phyloP scores from a whole-genome alignment of 225 moss, liverwort and hornwort genomes.

The Rhytidiadelphus loreus region DNA sequence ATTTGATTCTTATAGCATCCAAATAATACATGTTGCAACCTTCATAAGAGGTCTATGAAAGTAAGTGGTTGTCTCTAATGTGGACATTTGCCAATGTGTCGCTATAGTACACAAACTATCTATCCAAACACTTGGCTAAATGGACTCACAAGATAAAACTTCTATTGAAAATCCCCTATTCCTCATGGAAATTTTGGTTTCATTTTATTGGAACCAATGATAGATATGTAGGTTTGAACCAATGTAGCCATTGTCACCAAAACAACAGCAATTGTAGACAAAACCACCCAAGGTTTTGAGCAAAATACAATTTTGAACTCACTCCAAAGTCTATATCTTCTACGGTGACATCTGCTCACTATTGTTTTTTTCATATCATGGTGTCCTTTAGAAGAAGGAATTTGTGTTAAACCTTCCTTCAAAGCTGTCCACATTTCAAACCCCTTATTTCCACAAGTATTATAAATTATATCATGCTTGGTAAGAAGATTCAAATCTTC shows the following conservation, averaged over 20 bases:
- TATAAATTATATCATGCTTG: accelerated
- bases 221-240: not conserved
- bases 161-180: too few species aligned
- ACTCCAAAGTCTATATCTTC: not conserved
- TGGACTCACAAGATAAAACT: not conserved
- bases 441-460: not conserved
- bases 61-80: too few species aligned
- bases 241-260: not conserved
- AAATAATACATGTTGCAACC: too few species aligned
- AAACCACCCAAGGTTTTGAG: not conserved
- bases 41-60: too few species aligned
- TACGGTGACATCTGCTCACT: not conserved
- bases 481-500: not conserved
- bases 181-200: not conserved
- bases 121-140: not conserved
- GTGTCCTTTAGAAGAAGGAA: accelerated
- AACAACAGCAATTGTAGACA: not conserved
- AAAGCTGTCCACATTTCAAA: not conserved
- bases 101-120: not conserved
- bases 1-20: too few species aligned
- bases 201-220: not conserved
- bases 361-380: not conserved
- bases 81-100: accelerated
- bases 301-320: not conserved
- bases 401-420: accelerated